These are phyloP conservation scores for Ustulina deusta DNA, from an alignment of 2,329 filamentous ascomycete species.

Conservation along the genomic window DNA sequence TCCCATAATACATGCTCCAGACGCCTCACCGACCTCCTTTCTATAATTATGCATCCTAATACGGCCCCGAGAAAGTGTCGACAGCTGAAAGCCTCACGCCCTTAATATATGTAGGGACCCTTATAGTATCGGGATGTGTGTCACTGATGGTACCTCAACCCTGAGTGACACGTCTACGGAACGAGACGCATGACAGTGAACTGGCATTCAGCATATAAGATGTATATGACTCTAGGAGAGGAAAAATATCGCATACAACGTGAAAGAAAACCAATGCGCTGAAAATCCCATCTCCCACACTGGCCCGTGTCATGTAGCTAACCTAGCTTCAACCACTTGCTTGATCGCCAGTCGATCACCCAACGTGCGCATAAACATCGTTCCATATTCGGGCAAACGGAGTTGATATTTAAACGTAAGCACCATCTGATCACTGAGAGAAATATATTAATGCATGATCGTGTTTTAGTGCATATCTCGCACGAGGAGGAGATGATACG, in stretches of 20 bases:
- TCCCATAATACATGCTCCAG: neutral
- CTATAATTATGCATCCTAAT: neutral
- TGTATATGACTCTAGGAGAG: neutral
- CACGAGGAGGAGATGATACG: neutral
- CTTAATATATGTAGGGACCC: neutral
- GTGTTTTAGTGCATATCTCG: neutral
- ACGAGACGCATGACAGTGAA: neutral
- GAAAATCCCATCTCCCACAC: constrained; percentile 16
- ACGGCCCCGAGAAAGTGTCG: neutral
- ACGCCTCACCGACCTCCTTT: neutral
- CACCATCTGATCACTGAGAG: neutral
- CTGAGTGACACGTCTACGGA: neutral
- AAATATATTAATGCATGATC: neutral
- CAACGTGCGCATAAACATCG: neutral
- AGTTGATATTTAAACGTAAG: neutral
- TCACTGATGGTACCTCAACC: neutral
- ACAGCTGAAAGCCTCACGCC: neutral
- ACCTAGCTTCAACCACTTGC: neutral
- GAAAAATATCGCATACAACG: neutral
- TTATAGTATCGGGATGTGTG: neutral
- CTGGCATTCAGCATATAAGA: neutral
- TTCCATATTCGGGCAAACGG: constrained; percentile 6
- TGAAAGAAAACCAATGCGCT: neutral
- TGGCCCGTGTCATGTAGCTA: constrained; percentile 14
- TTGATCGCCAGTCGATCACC: constrained; percentile 19